A percentile compares a stretch with the other conserved stretches of the same genome.
phyloP scores from a whole-genome alignment of 495 filamentous ascomycete genomes.

The Durotheca rogersii region DNA sequence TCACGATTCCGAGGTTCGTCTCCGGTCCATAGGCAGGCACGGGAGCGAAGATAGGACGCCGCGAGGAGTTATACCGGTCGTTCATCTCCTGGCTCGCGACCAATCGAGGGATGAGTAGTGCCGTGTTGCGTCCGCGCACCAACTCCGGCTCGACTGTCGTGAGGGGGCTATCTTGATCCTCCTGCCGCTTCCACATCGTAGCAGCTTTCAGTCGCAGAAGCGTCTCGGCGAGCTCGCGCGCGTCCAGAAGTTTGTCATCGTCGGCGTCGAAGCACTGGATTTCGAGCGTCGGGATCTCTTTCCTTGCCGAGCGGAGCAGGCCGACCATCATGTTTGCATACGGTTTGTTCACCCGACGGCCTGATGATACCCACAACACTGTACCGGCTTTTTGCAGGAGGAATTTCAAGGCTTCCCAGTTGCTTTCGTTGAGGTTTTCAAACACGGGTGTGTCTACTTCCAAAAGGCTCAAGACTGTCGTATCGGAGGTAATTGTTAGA shows the following conservation, averaged over 20 bases:
- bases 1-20: too few relatives aligned
- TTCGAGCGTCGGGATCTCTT: not conserved
- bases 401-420: slow-evolving; percentile 2
- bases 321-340: slow-evolving; percentile 23
- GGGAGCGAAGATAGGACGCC: slow-evolving; percentile 11
- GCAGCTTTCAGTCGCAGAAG: slow-evolving; percentile 1
- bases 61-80: slow-evolving; percentile 42
- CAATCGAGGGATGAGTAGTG: slow-evolving; percentile 35
- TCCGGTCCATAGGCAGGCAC: too few relatives aligned
- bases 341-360: slow-evolving; percentile 8
- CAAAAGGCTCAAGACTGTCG: too few relatives aligned
- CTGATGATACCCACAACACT: slow-evolving; percentile 22
- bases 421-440: slow-evolving; percentile 25
- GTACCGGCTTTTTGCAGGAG: not conserved
- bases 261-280: slow-evolving; percentile 6
- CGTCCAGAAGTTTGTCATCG: not conserved
- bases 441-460: slow-evolving; percentile 44
- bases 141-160: slow-evolving; percentile 7
- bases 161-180: not conserved
- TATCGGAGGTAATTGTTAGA: too few relatives aligned
- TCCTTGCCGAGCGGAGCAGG: not conserved
- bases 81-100: slow-evolving; percentile 30
- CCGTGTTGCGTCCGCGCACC: not conserved
- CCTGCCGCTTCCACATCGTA: not conserved
- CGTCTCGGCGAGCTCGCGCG: not conserved